Percentiles rank a stretch among this genome's conserved stretches.
phyloP scores from a whole-genome alignment of 2,329 filamentous ascomycete genomes.

The Paracoccidioides brasiliensis region DNA sequence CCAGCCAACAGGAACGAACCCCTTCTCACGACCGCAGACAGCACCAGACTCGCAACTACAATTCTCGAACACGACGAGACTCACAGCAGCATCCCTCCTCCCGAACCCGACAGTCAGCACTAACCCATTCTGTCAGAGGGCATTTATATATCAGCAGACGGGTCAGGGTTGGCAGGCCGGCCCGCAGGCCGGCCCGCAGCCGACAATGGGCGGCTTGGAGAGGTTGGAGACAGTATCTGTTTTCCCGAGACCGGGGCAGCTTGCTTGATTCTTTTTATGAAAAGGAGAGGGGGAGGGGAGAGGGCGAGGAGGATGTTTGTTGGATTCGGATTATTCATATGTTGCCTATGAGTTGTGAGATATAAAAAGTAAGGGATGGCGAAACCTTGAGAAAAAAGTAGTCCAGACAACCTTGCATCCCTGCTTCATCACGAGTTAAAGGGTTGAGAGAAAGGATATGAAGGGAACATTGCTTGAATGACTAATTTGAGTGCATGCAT shows the following conservation, averaged over 20 bases:
- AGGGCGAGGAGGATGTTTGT: too few relatives aligned
- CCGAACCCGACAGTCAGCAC: conserved; percentile 77
- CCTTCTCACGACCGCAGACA: conserved; percentile 47
- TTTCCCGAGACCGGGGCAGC: conserved; percentile 64
- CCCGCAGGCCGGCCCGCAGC: conserved; percentile 56
- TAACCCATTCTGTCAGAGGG: conserved; percentile 86
- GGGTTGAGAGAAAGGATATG: too few relatives aligned
- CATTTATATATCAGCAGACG: conserved; percentile 78
- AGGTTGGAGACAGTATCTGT: conserved; percentile 66
- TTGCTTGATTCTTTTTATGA: conserved; percentile 5
- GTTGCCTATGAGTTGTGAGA: too few relatives aligned
- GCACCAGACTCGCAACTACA: conserved; percentile 24
- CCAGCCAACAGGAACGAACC: conserved; percentile 57
- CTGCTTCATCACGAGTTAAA: too few relatives aligned
- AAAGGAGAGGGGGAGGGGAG: too few relatives aligned
- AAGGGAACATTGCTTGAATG: too few relatives aligned
- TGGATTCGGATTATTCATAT: too few relatives aligned
- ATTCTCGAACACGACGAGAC: conserved; percentile 9
- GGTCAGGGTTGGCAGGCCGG: conserved; percentile 79
- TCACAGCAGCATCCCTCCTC: conserved; percentile 38
- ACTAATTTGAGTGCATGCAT: too few relatives aligned
- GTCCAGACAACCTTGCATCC: too few relatives aligned
- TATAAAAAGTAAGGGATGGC: too few relatives aligned
- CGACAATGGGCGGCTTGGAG: conserved; percentile 64
- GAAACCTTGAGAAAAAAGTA: too few relatives aligned